Evolutionary conservation across 441 rosid genomes (phyloP).

Genomic region (Mallotus repandus): DNA sequence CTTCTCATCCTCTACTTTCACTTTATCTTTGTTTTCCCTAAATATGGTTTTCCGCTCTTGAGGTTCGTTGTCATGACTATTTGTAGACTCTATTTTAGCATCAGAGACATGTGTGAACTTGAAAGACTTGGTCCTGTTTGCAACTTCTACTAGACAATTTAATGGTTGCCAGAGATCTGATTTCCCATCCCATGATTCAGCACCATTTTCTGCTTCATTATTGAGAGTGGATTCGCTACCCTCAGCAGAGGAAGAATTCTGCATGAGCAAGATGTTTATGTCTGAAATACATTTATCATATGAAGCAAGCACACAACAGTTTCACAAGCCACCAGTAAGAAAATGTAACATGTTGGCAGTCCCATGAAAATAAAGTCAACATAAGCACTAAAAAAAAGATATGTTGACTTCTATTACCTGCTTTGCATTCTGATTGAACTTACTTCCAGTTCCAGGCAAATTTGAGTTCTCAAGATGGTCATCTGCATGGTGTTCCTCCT

Average conservation of each 20-base stretch:
- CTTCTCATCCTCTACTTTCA: constrained; percentile 40
- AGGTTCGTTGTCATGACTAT: constrained; percentile 30
- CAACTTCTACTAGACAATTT: constrained; percentile 76
- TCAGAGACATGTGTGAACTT: constrained; percentile 42
- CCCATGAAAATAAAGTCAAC: constrained; percentile 9
- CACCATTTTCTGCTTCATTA: constrained; percentile 33
- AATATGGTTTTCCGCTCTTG: constrained; percentile 34
- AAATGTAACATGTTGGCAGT: not conserved
- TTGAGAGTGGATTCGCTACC: constrained; percentile 38
- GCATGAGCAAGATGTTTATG: constrained; percentile 20
- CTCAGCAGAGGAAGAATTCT: constrained; percentile 62
- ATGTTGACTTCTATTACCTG: constrained; percentile 42
- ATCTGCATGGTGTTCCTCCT: constrained; percentile 51
- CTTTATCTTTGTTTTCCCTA: constrained; percentile 40
- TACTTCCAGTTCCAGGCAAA: constrained; percentile 44
- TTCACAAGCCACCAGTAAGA: constrained; percentile 9
- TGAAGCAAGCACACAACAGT: constrained; percentile 25
- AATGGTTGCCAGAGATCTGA: constrained; percentile 69
- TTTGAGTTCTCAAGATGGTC: constrained; percentile 43
- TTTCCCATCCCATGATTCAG: constrained; percentile 43
- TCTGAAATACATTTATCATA: constrained; percentile 23
- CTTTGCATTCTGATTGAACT: constrained; percentile 29
- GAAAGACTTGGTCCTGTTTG: constrained; percentile 61
- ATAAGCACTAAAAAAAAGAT: constrained; percentile 12
- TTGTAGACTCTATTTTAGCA: constrained; percentile 38